Conservation (phyloP, 2,329 filamentous ascomycete genomes). For the Ophiocordyceps australis region DNA sequence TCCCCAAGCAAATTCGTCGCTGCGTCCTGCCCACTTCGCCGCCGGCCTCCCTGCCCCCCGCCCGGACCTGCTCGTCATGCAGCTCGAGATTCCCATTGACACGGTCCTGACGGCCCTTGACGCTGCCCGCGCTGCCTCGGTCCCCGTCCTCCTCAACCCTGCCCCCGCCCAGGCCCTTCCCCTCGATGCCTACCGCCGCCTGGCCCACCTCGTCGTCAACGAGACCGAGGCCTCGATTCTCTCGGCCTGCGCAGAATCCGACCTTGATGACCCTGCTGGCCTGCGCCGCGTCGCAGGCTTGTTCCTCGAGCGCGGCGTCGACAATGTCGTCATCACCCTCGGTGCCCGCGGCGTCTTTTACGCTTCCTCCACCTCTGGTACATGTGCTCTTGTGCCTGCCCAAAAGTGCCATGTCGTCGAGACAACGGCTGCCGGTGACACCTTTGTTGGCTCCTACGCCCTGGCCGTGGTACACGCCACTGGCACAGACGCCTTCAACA, state of each 20-base stretch:
- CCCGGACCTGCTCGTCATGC: conserved; percentile 53
- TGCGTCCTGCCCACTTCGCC: conserved; percentile 19
- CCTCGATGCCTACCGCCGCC: conserved; percentile 40
- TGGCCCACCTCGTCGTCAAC: conserved; percentile 74
- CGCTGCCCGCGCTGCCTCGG: conserved; percentile 23
- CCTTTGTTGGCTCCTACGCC: conserved; percentile 80
- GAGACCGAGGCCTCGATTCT: conserved; percentile 75
- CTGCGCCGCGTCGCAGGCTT: conserved; percentile 28
- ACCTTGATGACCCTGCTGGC: conserved; percentile 26
- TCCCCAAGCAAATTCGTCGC: conserved; percentile 48
- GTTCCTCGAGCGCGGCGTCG: conserved; percentile 54
- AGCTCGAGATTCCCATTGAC: conserved; percentile 56
- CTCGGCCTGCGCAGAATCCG: conserved; percentile 31
- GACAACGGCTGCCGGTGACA: conserved; percentile 88
- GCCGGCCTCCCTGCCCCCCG: conserved; percentile 11
- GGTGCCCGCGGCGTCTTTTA: conserved; percentile 66
- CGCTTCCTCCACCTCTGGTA: conserved; percentile 23
- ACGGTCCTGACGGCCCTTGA: conserved; percentile 45
- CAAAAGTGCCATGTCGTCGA: conserved; percentile 65
- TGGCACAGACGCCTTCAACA: conserved; percentile 23
- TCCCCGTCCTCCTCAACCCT: conserved; percentile 67
- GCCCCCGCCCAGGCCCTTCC: conserved; percentile 60
- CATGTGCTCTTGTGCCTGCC: conserved; percentile 36
- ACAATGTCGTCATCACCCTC: conserved; percentile 67
- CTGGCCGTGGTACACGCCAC: conserved; percentile 43